Evolutionary conservation across 2,329 filamentous ascomycete genomes (phyloP), one percentile per base, ranked within the genome.

Genomic region (Macroventuria anomochaeta): DNA sequence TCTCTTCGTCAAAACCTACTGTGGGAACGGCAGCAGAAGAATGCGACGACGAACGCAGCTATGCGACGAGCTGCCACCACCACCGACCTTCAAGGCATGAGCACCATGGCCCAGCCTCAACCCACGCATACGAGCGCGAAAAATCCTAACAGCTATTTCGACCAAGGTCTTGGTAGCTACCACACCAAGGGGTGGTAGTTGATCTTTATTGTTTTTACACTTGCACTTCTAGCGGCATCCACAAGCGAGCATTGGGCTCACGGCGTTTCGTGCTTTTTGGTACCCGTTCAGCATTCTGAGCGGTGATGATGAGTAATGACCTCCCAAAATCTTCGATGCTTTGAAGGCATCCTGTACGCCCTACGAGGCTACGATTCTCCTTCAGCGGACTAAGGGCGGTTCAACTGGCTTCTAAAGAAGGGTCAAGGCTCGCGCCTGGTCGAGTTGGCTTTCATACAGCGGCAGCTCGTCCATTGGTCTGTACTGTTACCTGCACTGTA

Each of bases 21-120:
- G 13, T 96, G 91, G 90, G 95, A 99, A 75, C 88, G 95, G 46
- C 91, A 96, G 70, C 93, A 97, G 71, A 96, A 95, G 83, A 91
- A 91, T 54, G 89, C 90, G 28, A 93, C 91, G 7, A 90, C 88
- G 67, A 93, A 93, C 60, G 91, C 93, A 1, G 90, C 93, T 48
- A 82, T 96, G 53, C 68, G 71, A 36, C 59, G 72, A 23, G 72
- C 71, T 43, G 67, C 67, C 58, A 75, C 73, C 25, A 90, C 93
- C 2, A 90, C 93, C 62, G 93, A 97, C 70, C 87, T 97, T 59
- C 89, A 90, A 57, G 96, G 96, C 74, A 82, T 97, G 36, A 89
- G 88, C 86, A 95, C 73, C 91, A 89, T 68, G 90, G 91, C 5
- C 2, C 59, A 64, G 40, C 55, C 57, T 18, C 61, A 65, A 47